Percentiles rank a stretch among this genome's conserved stretches.
These are phyloP conservation scores for Tolypocladium capitatum DNA, from an alignment of 2,329 filamentous ascomycete species.

Conservation along the genomic window DNA sequence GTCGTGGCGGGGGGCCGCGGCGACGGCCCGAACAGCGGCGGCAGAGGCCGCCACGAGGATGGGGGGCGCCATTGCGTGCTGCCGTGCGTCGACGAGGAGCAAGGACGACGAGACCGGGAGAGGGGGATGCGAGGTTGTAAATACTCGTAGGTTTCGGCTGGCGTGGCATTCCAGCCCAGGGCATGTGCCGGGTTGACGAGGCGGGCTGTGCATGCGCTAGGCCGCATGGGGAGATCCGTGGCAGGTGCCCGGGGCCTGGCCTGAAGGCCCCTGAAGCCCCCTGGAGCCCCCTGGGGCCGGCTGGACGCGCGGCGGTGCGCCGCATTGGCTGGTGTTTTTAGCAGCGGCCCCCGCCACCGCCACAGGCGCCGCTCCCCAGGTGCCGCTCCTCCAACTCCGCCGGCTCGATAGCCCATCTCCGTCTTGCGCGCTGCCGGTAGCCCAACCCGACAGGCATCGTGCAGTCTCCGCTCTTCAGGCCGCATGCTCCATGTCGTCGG, in stretches of 20 bases:
- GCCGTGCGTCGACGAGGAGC: neutral
- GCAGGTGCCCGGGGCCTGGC: neutral
- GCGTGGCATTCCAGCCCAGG: neutral
- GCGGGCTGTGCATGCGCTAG: neutral
- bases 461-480: too few relatives aligned
- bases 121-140: too few relatives aligned
- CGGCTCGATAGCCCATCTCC: too few relatives aligned
- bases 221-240: neutral
- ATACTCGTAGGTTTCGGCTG: neutral
- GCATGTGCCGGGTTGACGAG: neutral
- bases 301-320: neutral
- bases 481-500: too few relatives aligned
- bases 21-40: neutral
- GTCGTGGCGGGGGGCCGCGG: neutral
- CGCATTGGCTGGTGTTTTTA: neutral
- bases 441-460: too few relatives aligned
- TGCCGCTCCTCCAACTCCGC: too few relatives aligned
- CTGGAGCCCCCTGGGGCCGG: too few relatives aligned
- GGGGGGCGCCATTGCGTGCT: neutral
- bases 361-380: neutral
- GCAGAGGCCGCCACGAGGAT: neutral
- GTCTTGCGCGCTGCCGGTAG: too few relatives aligned
- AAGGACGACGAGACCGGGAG: neutral
- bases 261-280: too few relatives aligned
- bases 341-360: too few relatives aligned